These are phyloP conservation scores for Hygrophila difformis DNA, from an alignment of 257 asterid species.

Conservation along the genomic window DNA sequence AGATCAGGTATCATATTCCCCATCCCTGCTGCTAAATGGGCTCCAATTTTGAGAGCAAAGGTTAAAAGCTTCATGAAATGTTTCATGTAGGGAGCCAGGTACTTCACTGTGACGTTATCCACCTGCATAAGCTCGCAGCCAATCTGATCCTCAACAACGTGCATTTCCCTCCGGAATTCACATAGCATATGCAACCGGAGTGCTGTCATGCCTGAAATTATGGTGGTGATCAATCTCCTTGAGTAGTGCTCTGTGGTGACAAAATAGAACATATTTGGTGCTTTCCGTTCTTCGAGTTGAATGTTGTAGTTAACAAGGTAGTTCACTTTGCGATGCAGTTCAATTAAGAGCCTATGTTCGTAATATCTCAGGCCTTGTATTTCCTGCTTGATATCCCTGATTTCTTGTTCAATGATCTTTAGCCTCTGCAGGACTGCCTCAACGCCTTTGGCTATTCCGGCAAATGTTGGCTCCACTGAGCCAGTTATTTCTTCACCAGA, in stretches of 20 bases:
- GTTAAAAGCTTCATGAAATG: constrained; percentile 72
- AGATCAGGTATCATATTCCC: constrained; percentile 89
- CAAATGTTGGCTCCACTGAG: constrained; percentile 58
- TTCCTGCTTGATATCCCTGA: constrained; percentile 76
- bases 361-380: constrained; percentile 81
- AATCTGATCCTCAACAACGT: constrained; percentile 71
- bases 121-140: constrained; percentile 84
- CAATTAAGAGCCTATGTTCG: constrained; percentile 63
- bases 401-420: constrained; percentile 80
- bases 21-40: constrained; percentile 89
- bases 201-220: constrained; percentile 71
- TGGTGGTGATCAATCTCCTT: constrained; percentile 60
- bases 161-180: constrained; percentile 69
- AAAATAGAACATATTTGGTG: constrained; percentile 73
- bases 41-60: constrained; percentile 85
- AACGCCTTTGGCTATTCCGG: constrained; percentile 81
- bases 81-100: constrained; percentile 62
- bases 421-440: constrained; percentile 68
- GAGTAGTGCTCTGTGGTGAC: constrained; percentile 69
- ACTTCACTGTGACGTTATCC: constrained; percentile 56
- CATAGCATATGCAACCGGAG: constrained; percentile 75
- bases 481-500: constrained; percentile 32
- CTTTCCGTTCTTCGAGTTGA: constrained; percentile 71
- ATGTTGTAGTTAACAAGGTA: constrained; percentile 60
- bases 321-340: constrained; percentile 65